phyloP scores from a whole-genome alignment of 352 stramenopile species.

The Pythium insidiosum region DNA sequence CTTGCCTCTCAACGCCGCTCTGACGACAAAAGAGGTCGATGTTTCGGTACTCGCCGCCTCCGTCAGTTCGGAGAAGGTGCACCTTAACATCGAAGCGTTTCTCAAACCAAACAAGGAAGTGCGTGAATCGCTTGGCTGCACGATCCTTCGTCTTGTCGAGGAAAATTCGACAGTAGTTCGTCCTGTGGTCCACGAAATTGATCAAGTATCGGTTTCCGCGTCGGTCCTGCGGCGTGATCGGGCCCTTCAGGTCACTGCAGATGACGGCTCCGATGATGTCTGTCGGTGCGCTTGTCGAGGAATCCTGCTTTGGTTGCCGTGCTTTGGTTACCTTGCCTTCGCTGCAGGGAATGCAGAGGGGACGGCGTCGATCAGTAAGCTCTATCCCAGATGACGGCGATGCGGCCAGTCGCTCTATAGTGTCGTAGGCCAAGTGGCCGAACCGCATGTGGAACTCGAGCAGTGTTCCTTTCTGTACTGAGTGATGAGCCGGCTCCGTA shows the following conservation, averaged over 20 bases:
- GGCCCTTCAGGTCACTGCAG: slow-evolving; percentile 1
- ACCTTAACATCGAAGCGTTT: not conserved
- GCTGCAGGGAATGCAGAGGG: not conserved
- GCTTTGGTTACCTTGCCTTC: slow-evolving; percentile 2
- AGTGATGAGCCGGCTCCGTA: too few species aligned
- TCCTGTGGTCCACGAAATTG: slow-evolving; percentile 3
- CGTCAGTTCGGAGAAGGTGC: slow-evolving; percentile 1
- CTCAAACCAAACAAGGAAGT: slow-evolving; percentile 2
- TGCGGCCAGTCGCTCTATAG: slow-evolving; percentile 1
- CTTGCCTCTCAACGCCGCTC: not conserved
- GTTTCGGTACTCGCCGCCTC: slow-evolving; percentile 3
- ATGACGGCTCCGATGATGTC: slow-evolving; percentile 1
- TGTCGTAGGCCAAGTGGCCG: slow-evolving; percentile 6
- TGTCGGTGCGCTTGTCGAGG: not conserved
- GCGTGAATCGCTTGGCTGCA: not conserved
- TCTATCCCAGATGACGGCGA: slow-evolving; percentile 1
- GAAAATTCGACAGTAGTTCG: slow-evolving; percentile 4
- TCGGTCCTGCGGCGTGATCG: not conserved
- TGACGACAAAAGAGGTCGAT: slow-evolving; percentile 2
- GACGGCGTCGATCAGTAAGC: not conserved
- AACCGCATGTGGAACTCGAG: slow-evolving; percentile 4
- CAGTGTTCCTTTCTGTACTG: slow-evolving; percentile 5
- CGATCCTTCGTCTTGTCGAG: not conserved
- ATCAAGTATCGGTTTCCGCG: slow-evolving; percentile 2
- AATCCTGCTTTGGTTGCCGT: not conserved